Base-by-base conservation (phyloP, 2,329 filamentous ascomycete genomes). In the Epichloe sylvatica region DNA sequence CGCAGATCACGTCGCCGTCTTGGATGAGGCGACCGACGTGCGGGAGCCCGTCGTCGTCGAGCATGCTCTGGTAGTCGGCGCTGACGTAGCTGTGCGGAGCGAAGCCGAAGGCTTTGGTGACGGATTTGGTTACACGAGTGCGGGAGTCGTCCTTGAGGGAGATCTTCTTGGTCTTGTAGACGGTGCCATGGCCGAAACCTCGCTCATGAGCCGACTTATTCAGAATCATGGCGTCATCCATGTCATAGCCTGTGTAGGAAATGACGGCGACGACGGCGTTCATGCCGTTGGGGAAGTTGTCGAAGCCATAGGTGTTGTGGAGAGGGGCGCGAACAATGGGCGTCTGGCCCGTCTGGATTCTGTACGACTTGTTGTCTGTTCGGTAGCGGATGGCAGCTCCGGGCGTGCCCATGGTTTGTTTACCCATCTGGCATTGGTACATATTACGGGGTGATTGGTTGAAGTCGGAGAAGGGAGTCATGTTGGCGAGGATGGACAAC, bases 171-270 rank as follows among this genome's bases (percentile, higher is more conserved):
- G 89, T 94, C 73, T 98, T 98, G 76, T 96, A 98, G 59, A 98
- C 89, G 5, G 90, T 94, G 49, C 92, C 92, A 61, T 97, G 82
- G 37, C 89, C 91, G 61, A 98, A 97, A 13, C 92, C 92, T 57
- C 92, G 82, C 68, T 98, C 92, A 66, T 96, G 88, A 3, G 91
- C 83, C 19, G 89, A 95, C 67, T 97, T 97, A 74, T 97, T 97
- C 64, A 98, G 75, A 63, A 98, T 97, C 91, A 97, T 97, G 64
- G 92, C 92, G 70, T 98, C 92, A 75, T 98, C 92, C 92, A 98
- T 98, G 75, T 98, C 92, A 70, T 97, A 98, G 47, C 91, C 92
- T 2, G 91, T 97, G 67, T 98, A 98, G 0, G 91, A 96, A 55
- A 98, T 95, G 65, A 98, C 94, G 52, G 92, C 92, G 51, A 98